Evolutionary conservation across 2,329 filamentous ascomycete species (phyloP), one percentile per base, ranked within the genome.

Genomic region (Teratosphaeria viscida): DNA sequence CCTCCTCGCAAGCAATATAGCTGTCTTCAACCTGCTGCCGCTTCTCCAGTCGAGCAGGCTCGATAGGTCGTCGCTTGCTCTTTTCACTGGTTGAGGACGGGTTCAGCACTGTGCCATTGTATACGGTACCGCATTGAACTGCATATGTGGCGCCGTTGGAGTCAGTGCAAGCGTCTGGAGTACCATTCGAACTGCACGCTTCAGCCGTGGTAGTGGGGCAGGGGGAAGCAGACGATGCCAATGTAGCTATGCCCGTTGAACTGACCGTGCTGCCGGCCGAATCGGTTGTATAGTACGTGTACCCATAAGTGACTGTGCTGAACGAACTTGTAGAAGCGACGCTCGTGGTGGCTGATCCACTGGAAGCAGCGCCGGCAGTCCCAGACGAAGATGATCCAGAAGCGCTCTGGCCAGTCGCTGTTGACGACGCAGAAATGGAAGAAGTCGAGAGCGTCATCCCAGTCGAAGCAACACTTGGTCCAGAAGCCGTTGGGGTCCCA

Each of bases 31-130:
- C 43, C 19, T 49, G 43, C 43, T 49, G 43, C 16, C 43, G 16
- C 43, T 49, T 49, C 16, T 49, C 43, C 3, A n/a, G 16, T n/a
- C 7, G 23, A 2, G 19, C n/a, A 1, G 65, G 63, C 49, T 64
- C 64, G 1, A 47, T 52, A 3, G 63, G 62, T 43, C 56, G 52
- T 23, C 65, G 60, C 52, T 64, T 62, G 12, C 43, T 47, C 32
- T 56, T 59, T 26, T 10, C 8, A n/a, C 43, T 49, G 34, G n/a
- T 26, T 6, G 52, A 39, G 7, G 62, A 57, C 6, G 62, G 62
- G 34, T 65, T 61, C 27, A 69, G 65, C 11, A 65, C 62, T 3
- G 59, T 64, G 11, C 67, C 67, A 11, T 59, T 39, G 53, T 63
- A 67, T n/a, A 59, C 57, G 7, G 58, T 60, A 19, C 65, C 65